A percentile compares a stretch with the other conserved stretches of the same genome.
phyloP scores from a whole-genome alignment of 2,329 filamentous ascomycete species.

The Alternaria sp. region DNA sequence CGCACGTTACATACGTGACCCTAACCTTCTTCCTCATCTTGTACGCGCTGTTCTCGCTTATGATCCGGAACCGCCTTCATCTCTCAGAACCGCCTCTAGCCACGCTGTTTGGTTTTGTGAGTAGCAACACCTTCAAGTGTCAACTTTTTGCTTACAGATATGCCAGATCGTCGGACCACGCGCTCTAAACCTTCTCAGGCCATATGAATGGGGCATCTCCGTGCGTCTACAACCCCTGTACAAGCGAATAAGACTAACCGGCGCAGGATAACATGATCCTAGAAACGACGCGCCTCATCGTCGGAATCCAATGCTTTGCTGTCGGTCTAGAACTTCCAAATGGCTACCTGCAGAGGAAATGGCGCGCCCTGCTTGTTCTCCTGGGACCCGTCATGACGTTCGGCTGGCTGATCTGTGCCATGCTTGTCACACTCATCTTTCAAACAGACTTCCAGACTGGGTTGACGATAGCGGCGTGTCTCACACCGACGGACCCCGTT shows the following conservation, averaged over 20 bases:
- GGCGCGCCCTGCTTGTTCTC: conserved; percentile 60
- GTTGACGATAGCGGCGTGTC: conserved; percentile 62
- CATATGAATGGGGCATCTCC: conserved; percentile 52
- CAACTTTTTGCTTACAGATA: not conserved
- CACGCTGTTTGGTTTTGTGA: conserved; percentile 55
- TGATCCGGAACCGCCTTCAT: conserved; percentile 59
- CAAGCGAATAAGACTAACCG: conserved; percentile 1
- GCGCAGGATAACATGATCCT: conserved; percentile 53
- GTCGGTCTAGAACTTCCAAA: conserved; percentile 53
- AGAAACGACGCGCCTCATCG: conserved; percentile 56
- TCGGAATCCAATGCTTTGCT: conserved; percentile 55
- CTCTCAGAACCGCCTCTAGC: conserved; percentile 60
- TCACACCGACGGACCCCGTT: conserved; percentile 66
- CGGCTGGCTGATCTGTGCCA: conserved; percentile 58
- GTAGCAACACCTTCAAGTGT: not conserved
- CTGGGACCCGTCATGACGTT: conserved; percentile 63
- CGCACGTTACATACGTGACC: conserved; percentile 57
- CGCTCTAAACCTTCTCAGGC: conserved; percentile 52
- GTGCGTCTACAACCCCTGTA: not conserved
- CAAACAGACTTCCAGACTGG: conserved; percentile 57
- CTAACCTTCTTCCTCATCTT: conserved; percentile 57
- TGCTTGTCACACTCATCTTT: conserved; percentile 60
- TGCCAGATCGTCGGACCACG: conserved; percentile 52
- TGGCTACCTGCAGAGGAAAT: conserved; percentile 61
- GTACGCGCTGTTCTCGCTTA: conserved; percentile 58